Conservation (phyloP, 139 green algal species). For the Edaphochlamys debaryana region DNA sequence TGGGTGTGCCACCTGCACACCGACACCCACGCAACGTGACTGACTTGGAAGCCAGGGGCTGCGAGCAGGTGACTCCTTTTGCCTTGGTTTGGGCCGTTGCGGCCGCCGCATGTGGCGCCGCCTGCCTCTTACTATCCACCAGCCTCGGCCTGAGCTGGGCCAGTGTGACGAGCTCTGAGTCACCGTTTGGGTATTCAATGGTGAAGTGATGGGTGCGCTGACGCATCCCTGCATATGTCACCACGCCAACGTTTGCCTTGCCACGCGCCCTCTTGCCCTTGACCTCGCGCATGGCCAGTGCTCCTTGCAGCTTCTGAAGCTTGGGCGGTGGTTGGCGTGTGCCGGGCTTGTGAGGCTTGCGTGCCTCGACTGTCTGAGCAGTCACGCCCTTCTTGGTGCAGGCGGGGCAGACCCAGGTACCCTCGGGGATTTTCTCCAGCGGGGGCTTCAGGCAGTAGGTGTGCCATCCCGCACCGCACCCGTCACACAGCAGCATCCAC, state of each 20-base stretch:
- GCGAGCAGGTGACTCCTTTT: too few species aligned
- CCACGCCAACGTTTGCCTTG: background rate
- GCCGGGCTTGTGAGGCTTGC: background rate
- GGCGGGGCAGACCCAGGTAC: constrained; percentile 45
- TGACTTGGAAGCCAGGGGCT: too few species aligned
- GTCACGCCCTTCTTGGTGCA: background rate
- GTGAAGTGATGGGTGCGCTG: background rate
- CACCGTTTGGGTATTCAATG: too few species aligned
- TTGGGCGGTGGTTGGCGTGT: background rate
- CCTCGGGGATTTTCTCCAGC: constrained; percentile 22
- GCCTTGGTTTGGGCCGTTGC: background rate
- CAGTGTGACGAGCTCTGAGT: too few species aligned
- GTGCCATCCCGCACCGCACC: constrained; percentile 48
- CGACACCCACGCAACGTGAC: too few species aligned
- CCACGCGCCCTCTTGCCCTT: background rate
- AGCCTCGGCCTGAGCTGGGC: too few species aligned
- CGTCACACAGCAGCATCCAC: constrained; percentile 54
- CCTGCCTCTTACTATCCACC: background rate
- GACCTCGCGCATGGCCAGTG: background rate
- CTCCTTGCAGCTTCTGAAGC: background rate
- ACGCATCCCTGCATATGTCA: background rate
- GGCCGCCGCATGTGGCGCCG: background rate
- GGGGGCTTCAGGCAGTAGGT: constrained; percentile 38
- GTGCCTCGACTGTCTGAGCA: background rate
- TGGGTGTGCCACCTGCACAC: too few species aligned